phyloP scores from a whole-genome alignment of 352 stramenopile species.

The Thraustotheca clavata region DNA sequence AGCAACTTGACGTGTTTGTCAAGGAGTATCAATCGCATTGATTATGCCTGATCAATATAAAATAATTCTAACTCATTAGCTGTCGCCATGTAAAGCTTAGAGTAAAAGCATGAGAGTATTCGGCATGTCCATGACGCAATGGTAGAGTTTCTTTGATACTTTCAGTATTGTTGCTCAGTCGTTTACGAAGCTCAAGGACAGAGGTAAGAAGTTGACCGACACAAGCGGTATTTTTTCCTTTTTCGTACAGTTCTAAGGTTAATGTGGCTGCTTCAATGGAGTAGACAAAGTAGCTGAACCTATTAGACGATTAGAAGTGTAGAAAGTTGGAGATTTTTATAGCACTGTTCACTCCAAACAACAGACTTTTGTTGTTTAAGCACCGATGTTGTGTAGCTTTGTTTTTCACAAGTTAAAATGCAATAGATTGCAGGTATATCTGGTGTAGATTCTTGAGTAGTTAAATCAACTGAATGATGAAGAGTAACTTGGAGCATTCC shows the following conservation, averaged over 20 bases:
- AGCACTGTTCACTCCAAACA: neutral
- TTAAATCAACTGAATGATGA: neutral
- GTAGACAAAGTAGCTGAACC: slow-evolving; percentile 22
- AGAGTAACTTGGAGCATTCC: slow-evolving; percentile 17
- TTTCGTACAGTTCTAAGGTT: slow-evolving; percentile 6
- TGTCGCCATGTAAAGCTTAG: slow-evolving; percentile 20
- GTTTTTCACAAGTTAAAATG: slow-evolving; percentile 19
- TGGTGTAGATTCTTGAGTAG: neutral
- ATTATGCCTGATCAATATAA: slow-evolving; percentile 3
- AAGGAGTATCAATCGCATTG: slow-evolving; percentile 69
- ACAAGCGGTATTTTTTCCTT: neutral
- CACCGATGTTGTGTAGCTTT: neutral
- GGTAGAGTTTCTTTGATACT: slow-evolving; percentile 11
- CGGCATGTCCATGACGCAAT: neutral
- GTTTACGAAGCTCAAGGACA: slow-evolving; percentile 17
- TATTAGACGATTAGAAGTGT: neutral
- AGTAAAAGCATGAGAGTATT: slow-evolving; percentile 7
- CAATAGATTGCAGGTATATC: neutral
- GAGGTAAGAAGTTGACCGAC: neutral
- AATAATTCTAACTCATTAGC: slow-evolving; percentile 7
- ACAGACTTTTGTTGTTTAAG: neutral
- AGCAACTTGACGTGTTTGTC: slow-evolving; percentile 52
- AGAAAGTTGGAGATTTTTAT: neutral
- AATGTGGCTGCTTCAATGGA: slow-evolving; percentile 12
- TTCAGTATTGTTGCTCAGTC: neutral